Conservation (phyloP, 1,139 yeast species). For the Zhuliangozyma parablackwelliae region DNA sequence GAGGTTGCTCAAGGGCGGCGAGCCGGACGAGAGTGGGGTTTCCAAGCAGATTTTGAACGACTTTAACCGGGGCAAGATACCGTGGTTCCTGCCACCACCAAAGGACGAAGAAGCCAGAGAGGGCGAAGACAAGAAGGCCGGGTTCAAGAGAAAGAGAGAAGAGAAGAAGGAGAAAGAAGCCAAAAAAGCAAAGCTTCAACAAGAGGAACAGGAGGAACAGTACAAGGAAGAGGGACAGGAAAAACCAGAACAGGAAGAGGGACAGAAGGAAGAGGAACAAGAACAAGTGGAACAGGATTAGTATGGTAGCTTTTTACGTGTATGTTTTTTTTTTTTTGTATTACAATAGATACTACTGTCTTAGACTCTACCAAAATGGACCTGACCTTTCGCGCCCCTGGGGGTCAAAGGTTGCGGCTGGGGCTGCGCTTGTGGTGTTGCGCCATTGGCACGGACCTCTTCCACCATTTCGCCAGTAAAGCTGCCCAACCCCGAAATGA, state of each 20-base stretch:
- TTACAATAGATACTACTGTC: neutral
- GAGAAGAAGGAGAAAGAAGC: constrained; percentile 28
- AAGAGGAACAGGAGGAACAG: neutral
- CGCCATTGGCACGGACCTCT: constrained; percentile 5
- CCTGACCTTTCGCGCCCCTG: constrained; percentile 21
- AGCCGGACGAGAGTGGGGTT: constrained; percentile 92
- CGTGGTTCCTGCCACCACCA: constrained; percentile 97
- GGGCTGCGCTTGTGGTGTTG: constrained; percentile 11
- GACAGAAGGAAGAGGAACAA: neutral
- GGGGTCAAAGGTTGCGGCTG: constrained; percentile 22
- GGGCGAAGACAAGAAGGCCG: constrained; percentile 55
- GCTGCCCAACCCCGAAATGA: constrained; percentile 50
- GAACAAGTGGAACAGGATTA: neutral
- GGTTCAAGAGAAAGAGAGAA: constrained; percentile 48
- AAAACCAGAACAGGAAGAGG: neutral
- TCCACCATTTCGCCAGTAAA: constrained; percentile 15
- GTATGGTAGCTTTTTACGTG: neutral
- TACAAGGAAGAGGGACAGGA: neutral
- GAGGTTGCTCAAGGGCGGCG: constrained; percentile 92
- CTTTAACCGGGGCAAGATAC: constrained; percentile 94
- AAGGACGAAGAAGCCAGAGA: constrained; percentile 53
- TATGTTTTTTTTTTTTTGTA: no score
- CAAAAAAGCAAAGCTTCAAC: constrained; percentile 2
- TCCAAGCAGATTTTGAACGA: constrained; percentile 88
- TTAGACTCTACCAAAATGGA: constrained; percentile 29